phyloP scores from a whole-genome alignment of 805 yeast genomes.

The Martiniozyma abietophila region DNA sequence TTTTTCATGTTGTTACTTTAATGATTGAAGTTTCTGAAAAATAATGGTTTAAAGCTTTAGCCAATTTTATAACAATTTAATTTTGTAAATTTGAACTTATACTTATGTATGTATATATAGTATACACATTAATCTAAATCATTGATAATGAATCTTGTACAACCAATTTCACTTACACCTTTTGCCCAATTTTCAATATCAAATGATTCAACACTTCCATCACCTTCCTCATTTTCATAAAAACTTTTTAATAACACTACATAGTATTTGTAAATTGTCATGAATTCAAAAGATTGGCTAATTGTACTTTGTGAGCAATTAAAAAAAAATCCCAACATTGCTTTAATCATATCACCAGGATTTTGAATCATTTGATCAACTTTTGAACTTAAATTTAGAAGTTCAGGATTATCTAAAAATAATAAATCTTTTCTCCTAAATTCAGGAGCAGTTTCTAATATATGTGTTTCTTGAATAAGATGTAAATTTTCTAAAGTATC shows the following conservation, averaged over 20 bases:
- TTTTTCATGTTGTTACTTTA: no score
- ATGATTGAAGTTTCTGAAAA: no score
- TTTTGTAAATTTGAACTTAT: no score
- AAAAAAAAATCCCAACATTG: slow-evolving; percentile 23
- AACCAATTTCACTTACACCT: slow-evolving; percentile 7
- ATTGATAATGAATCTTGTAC: slow-evolving; percentile 9
- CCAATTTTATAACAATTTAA: no score
- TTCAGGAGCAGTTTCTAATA: background rate
- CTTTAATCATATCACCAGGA: slow-evolving; percentile 15
- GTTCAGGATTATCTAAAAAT: no score
- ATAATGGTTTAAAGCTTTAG: no score
- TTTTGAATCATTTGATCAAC: slow-evolving; percentile 13
- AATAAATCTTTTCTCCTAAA: slow-evolving; percentile 3
- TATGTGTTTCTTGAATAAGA: background rate
- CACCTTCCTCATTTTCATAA: slow-evolving; percentile 5
- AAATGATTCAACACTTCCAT: slow-evolving; percentile 3
- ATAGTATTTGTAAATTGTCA: slow-evolving; percentile 21
- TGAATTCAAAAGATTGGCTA: slow-evolving; percentile 21
- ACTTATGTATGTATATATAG: no score
- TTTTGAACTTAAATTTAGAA: slow-evolving; percentile 5
- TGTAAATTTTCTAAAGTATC: slow-evolving; percentile 6
- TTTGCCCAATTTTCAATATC: slow-evolving; percentile 6
- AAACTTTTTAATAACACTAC: slow-evolving; percentile 9
- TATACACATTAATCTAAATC: no score
- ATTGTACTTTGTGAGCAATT: slow-evolving; percentile 21